Evolutionary conservation across 805 yeast species (phyloP).

Genomic region (Wickerhamomyces bisporus): DNA sequence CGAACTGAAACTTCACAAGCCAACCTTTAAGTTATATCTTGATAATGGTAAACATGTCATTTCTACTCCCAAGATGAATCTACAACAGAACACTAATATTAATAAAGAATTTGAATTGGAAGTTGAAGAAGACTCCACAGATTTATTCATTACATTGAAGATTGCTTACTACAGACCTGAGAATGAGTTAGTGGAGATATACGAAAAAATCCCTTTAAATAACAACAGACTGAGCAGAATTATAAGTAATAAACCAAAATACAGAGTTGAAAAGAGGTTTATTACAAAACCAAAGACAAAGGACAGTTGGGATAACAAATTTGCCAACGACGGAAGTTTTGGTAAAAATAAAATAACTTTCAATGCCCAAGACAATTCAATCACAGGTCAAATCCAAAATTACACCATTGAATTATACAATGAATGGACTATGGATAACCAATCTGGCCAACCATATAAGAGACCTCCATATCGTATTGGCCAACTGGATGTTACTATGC

Average conservation of each 20-base stretch:
- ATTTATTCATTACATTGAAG: constrained; percentile 69
- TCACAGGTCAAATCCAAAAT: constrained; percentile 47
- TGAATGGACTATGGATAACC: constrained; percentile 65
- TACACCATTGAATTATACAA: constrained; percentile 63
- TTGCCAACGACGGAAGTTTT: constrained; percentile 88
- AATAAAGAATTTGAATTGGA: constrained; percentile 77
- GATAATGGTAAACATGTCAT: constrained; percentile 84
- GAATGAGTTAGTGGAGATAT: constrained; percentile 52
- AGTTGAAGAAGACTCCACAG: constrained; percentile 49
- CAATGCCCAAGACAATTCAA: constrained; percentile 47
- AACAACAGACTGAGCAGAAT: constrained; percentile 41
- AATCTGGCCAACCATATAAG: constrained; percentile 26
- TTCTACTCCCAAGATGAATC: constrained; percentile 47
- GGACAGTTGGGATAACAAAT: constrained; percentile 57
- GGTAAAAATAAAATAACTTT: constrained; percentile 71
- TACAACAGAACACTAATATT: constrained; percentile 33
- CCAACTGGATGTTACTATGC: constrained; percentile 60
- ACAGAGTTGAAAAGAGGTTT: constrained; percentile 35
- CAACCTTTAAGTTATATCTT: constrained; percentile 38
- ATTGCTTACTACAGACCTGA: constrained; percentile 45
- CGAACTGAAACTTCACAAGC: constrained; percentile 37
- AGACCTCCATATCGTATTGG: constrained; percentile 57
- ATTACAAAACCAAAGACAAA: constrained; percentile 41
- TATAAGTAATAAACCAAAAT: constrained; percentile 36
- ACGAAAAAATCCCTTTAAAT: constrained; percentile 48